Evolutionary conservation across 495 filamentous ascomycete species (phyloP).

Genomic region (Penicillium chermesinum): DNA sequence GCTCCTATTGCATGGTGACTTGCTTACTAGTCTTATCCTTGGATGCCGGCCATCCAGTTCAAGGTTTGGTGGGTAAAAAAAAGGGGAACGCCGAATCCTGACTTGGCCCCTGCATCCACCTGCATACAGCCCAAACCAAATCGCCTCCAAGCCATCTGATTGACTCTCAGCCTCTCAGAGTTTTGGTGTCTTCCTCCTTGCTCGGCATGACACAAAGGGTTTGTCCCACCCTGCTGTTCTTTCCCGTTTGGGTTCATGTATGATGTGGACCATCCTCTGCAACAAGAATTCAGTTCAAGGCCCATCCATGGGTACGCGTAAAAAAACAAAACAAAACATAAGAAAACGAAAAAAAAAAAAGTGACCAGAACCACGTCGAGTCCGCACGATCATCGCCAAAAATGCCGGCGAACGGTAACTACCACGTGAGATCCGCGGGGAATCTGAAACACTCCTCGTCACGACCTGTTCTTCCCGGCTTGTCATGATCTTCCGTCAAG

Average conservation of each 20-base stretch:
- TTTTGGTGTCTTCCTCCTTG: constrained; percentile 7
- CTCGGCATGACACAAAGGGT: constrained; percentile 4
- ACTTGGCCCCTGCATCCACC: constrained; percentile 6
- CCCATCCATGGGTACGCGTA: no score
- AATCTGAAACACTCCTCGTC: constrained; percentile 22
- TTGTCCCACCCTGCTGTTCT: constrained; percentile 5
- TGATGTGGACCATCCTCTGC: no score
- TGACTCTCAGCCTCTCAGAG: constrained; percentile 4
- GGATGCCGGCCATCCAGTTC: no score
- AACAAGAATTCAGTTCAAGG: no score
- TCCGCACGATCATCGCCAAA: constrained; percentile 22
- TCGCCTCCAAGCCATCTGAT: constrained; percentile 1
- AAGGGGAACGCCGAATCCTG: background rate
- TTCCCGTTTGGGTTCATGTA: no score
- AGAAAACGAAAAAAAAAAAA: background rate
- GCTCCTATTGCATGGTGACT: no score
- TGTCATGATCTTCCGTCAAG: background rate
- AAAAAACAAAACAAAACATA: no score
- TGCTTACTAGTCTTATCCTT: no score
- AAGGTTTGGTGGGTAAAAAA: no score
- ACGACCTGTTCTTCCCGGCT: background rate
- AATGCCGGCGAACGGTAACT: constrained; percentile 20
- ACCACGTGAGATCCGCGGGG: constrained; percentile 28
- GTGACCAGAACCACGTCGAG: no score
- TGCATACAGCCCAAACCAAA: constrained; percentile 7